These are phyloP conservation scores for Blastomyces percursus DNA, from an alignment of 2,329 filamentous ascomycete genomes.

Conservation along the genomic window DNA sequence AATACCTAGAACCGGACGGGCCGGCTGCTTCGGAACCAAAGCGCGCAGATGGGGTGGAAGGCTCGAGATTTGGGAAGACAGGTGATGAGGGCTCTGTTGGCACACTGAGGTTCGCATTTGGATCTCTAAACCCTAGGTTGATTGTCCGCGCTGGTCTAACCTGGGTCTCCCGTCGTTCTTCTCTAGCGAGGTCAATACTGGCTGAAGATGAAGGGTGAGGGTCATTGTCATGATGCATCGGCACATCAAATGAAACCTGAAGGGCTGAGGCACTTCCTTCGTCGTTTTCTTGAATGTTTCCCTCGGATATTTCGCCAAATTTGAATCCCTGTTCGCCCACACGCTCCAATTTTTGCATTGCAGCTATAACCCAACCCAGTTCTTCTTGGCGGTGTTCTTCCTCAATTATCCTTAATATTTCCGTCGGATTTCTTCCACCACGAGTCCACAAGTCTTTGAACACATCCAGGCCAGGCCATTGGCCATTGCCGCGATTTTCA, in stretches of 20 bases:
- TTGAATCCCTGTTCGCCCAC: neutral
- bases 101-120: neutral
- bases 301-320: neutral
- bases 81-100: neutral
- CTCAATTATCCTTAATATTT: constrained; percentile 50
- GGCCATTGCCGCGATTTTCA: neutral
- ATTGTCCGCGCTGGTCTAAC: neutral
- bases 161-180: neutral
- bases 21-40: constrained; percentile 2
- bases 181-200: neutral
- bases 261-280: neutral
- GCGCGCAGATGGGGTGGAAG: neutral
- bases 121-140: neutral
- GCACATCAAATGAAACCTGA: neutral
- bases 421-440: constrained; percentile 48
- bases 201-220: neutral
- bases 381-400: constrained; percentile 50
- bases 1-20: neutral
- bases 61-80: neutral
- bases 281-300: neutral
- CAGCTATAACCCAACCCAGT: constrained; percentile 49
- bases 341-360: constrained; percentile 34
- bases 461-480: constrained; percentile 30
- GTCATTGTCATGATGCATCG: neutral
- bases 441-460: constrained; percentile 47